Percentiles rank a stretch among this genome's conserved stretches.
These are phyloP conservation scores for Cordyceps sp. DNA, from an alignment of 2,329 filamentous ascomycete species.

Conservation along the genomic window DNA sequence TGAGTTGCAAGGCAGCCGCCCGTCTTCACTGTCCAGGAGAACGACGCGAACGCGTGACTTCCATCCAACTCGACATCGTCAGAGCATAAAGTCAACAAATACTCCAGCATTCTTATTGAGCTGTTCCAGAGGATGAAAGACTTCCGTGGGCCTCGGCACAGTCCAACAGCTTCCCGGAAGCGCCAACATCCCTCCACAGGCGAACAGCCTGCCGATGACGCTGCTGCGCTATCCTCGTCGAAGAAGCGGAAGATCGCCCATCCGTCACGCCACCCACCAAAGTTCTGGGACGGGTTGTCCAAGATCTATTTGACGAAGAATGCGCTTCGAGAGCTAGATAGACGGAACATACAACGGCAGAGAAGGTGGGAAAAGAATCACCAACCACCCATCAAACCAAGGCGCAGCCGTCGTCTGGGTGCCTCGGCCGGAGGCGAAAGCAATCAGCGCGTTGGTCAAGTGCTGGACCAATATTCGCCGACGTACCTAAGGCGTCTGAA, in stretches of 20 bases:
- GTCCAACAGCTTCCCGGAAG: background rate
- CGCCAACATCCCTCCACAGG: too few relatives aligned
- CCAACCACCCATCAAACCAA: background rate
- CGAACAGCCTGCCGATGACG: background rate
- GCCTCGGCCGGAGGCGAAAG: background rate
- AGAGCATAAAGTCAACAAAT: too few relatives aligned
- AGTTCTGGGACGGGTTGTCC: background rate
- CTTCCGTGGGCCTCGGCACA: too few relatives aligned
- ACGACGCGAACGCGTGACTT: too few relatives aligned
- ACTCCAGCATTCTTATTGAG: too few relatives aligned
- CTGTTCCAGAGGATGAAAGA: too few relatives aligned
- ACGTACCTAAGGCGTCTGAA: background rate
- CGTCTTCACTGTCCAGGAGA: too few relatives aligned
- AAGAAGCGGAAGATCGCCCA: background rate
- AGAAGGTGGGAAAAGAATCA: background rate
- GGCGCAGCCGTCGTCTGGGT: background rate
- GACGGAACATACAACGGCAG: background rate
- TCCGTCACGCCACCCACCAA: background rate
- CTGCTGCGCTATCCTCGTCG: background rate
- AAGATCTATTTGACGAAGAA: background rate
- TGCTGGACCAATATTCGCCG: background rate
- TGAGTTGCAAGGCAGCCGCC: too few relatives aligned
- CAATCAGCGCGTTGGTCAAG: background rate
- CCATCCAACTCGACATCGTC: too few relatives aligned
- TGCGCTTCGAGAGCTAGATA: background rate